phyloP scores from a whole-genome alignment of 768 basidiomycete genomes.

The Coprinopsis marcescibilis region DNA sequence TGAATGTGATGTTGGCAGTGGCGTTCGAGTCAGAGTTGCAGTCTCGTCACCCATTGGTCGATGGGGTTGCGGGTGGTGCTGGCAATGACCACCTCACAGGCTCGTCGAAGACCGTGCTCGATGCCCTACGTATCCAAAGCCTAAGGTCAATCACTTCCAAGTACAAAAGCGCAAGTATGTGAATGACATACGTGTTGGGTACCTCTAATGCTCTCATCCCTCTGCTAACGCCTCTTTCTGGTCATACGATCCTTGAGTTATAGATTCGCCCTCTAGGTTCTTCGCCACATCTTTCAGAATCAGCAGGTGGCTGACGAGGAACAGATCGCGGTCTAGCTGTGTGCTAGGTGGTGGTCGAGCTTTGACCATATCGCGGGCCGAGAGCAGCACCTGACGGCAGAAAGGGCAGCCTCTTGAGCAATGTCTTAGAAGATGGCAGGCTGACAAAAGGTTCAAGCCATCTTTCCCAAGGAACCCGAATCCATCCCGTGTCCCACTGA shows the following conservation, averaged over 20 bases:
- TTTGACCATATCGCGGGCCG: slow-evolving; percentile 63
- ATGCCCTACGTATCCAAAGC: no score
- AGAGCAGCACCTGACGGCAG: slow-evolving; percentile 75
- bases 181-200: slow-evolving; percentile 54
- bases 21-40: slow-evolving; percentile 21
- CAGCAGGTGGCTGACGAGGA: slow-evolving; percentile 85
- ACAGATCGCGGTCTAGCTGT: slow-evolving; percentile 71
- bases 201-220: slow-evolving; percentile 59
- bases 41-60: slow-evolving; percentile 55
- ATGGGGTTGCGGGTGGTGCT: slow-evolving; percentile 53
- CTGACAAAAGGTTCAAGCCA: slow-evolving; percentile 32
- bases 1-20: background rate
- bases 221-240: slow-evolving; percentile 8
- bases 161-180: background rate
- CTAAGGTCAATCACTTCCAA: no score
- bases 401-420: slow-evolving; percentile 87
- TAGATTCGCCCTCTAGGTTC: slow-evolving; percentile 52
- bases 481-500: slow-evolving; percentile 4
- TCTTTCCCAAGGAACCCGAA: slow-evolving; percentile 9
- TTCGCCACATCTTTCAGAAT: slow-evolving; percentile 88
- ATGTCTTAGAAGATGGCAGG: slow-evolving; percentile 94
- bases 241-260: slow-evolving; percentile 25
- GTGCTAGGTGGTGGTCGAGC: slow-evolving; percentile 40
- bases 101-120: slow-evolving; percentile 77
- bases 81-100: slow-evolving; percentile 80